phyloP scores from a whole-genome alignment of 257 asterid genomes.

The Scutellaria baicalensis region DNA sequence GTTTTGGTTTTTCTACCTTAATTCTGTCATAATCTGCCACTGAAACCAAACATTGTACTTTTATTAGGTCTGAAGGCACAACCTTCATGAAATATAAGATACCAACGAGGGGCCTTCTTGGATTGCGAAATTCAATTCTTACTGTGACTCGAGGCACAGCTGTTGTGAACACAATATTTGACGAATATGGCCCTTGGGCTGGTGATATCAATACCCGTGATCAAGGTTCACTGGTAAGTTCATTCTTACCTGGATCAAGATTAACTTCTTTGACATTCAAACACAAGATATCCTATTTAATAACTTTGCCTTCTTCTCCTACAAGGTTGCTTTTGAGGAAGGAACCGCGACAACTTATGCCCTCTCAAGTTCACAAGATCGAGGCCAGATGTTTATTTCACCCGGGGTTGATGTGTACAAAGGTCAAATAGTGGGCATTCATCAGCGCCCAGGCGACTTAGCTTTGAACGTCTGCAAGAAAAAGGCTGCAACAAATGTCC shows the following conservation, averaged over 20 bases:
- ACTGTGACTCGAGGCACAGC: conserved; percentile 98
- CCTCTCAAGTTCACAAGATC: conserved; percentile 82
- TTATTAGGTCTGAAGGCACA: conserved; percentile 70
- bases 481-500: conserved; percentile 92
- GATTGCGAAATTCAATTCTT: conserved; percentile 78
- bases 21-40: conserved; percentile 6
- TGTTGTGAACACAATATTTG: conserved; percentile 81
- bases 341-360: conserved; percentile 90
- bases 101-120: conserved; percentile 97
- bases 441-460: conserved; percentile 95
- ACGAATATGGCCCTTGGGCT: conserved; percentile 91
- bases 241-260: background rate
- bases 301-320: background rate
- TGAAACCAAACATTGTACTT: conserved; percentile 4
- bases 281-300: too few species aligned
- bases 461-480: conserved; percentile 93
- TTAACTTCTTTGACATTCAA: background rate
- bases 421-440: conserved; percentile 95
- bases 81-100: conserved; percentile 73
- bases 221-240: conserved; percentile 84
- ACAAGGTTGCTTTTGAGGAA: conserved; percentile 85
- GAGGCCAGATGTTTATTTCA: conserved; percentile 85
- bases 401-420: conserved; percentile 86
- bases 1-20: background rate
- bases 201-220: conserved; percentile 96